Conservation (phyloP, 805 yeast genomes). For the Kluyveromyces dobzhanskii region DNA sequence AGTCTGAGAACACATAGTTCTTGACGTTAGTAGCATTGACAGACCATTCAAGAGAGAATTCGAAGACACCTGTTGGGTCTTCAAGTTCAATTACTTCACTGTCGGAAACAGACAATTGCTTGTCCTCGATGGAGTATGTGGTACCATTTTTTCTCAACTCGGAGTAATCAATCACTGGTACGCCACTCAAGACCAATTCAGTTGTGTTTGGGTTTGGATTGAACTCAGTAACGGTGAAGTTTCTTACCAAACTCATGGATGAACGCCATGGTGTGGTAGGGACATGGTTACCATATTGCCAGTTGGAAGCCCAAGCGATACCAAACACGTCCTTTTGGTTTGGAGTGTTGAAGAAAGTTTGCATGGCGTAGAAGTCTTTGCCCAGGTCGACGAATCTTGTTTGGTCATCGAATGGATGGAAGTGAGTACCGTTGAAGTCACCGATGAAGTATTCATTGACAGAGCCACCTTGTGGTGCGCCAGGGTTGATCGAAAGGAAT, state of each 20-base stretch:
- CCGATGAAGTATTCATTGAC: conserved; percentile 35
- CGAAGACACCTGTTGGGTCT: conserved; percentile 18
- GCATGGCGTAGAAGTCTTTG: conserved; percentile 35
- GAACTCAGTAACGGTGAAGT: conserved; percentile 21
- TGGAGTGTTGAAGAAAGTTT: conserved; percentile 27
- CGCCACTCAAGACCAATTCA: conserved; percentile 16
- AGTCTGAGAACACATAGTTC: conserved; percentile 10
- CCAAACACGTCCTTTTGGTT: conserved; percentile 25
- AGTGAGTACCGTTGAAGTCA: conserved; percentile 33
- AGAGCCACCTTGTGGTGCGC: conserved; percentile 34
- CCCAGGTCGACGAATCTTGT: conserved; percentile 30
- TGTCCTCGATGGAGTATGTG: conserved; percentile 2
- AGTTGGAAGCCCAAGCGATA: conserved; percentile 37
- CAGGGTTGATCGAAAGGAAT: conserved; percentile 36
- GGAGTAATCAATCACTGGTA: conserved; percentile 17
- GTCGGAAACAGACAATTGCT: conserved; percentile 2
- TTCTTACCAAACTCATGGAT: conserved; percentile 31
- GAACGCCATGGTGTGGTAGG: conserved; percentile 33
- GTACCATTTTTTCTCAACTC: conserved; percentile 5
- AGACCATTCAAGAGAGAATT: conserved; percentile 21
- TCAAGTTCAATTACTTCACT: conserved; percentile 5
- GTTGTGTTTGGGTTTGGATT: conserved; percentile 21
- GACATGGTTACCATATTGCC: conserved; percentile 32
- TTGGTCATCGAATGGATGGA: conserved; percentile 25
- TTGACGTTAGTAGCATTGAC: conserved; percentile 8